Evolutionary conservation across 2,329 filamentous ascomycete genomes (phyloP), one percentile per base, ranked within the genome.

Genomic region (Ophiostoma angusticollis): DNA sequence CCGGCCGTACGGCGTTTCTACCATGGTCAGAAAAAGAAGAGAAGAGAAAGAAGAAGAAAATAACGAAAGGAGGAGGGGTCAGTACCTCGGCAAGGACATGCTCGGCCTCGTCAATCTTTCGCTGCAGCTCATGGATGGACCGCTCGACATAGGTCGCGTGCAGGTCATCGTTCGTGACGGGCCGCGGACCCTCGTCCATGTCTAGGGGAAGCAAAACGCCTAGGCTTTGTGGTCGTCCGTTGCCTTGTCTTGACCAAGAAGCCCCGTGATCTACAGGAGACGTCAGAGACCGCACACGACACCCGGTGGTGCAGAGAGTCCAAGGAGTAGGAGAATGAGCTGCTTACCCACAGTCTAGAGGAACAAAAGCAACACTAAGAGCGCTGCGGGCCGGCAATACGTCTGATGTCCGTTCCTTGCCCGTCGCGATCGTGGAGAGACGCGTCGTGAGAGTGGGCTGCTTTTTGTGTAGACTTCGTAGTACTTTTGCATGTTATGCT

Each of bases 101-200:
- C 50, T 75, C 67, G 44, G 73, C 66, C 50, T 77, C 66, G 40
- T 61, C 60, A 22, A 78, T 65, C 49, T 64, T 64, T 13, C 58
- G 61, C 53, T 81, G 74, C 1, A 89, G 70, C 52, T 80, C 76
- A 45, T 67, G 69, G 31, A 87, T 52, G 2, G 82, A 84, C 39
- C 72, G 68, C 41, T 84, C 72, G 31, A 89, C 61, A 50, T 69
- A 73, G 30, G 64, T 54, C 37, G 67, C 60, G 45, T 77, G 66
- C 40, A 60, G 46, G 32, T 51, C 48, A 50, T 63, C 58, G 17
- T 54, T 50, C 29, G 56, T 58, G 31, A 57, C 45, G 25, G 44
- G 44, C 14, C 46, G 45, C 40, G 45, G 51, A 33, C 44, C 39
- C 9, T 50, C 48, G 27, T 57, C 54, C 54, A 60, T 40, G 19